These are phyloP conservation scores for Bacidia rubella DNA, from an alignment of 495 filamentous ascomycete species.

Conservation along the genomic window DNA sequence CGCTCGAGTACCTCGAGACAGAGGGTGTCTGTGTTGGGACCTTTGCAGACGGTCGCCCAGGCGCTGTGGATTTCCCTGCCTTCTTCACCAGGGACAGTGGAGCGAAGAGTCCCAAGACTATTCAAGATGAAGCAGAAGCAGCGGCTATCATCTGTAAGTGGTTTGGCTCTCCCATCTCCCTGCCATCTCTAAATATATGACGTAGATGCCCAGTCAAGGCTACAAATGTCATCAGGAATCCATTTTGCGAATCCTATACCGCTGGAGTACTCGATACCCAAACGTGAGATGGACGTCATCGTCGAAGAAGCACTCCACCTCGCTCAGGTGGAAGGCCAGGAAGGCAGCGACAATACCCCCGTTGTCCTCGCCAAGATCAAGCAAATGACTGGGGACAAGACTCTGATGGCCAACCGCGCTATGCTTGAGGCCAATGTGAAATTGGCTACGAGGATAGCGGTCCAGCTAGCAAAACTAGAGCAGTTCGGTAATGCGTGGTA, in stretches of 20 bases:
- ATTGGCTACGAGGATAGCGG: constrained; percentile 64
- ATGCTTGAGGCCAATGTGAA: constrained; percentile 73
- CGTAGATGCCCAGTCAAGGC: constrained; percentile 49
- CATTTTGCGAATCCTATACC: constrained; percentile 85
- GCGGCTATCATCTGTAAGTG: constrained; percentile 67
- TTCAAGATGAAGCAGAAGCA: constrained; percentile 67
- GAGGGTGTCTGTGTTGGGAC: constrained; percentile 78
- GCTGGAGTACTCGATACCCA: constrained; percentile 51
- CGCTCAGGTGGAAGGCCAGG: constrained; percentile 52
- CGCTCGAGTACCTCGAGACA: constrained; percentile 88
- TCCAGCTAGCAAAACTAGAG: constrained; percentile 60
- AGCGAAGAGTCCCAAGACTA: constrained; percentile 56
- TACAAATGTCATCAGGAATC: constrained; percentile 59
- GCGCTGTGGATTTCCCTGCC: constrained; percentile 66
- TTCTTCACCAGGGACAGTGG: constrained; percentile 86
- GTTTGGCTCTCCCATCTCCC: background rate
- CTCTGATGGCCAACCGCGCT: constrained; percentile 60
- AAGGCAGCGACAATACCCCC: constrained; percentile 74
- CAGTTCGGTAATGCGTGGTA: too few relatives aligned
- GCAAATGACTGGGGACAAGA: constrained; percentile 59
- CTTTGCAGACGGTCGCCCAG: constrained; percentile 64
- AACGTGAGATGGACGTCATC: constrained; percentile 54
- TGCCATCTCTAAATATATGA: constrained; percentile 1
- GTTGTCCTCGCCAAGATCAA: constrained; percentile 73
- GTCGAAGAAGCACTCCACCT: constrained; percentile 65